Evolutionary conservation across 2,329 filamentous ascomycete genomes (phyloP), one percentile per base, ranked within the genome.

Genomic region (Diaporthe humulicola): DNA sequence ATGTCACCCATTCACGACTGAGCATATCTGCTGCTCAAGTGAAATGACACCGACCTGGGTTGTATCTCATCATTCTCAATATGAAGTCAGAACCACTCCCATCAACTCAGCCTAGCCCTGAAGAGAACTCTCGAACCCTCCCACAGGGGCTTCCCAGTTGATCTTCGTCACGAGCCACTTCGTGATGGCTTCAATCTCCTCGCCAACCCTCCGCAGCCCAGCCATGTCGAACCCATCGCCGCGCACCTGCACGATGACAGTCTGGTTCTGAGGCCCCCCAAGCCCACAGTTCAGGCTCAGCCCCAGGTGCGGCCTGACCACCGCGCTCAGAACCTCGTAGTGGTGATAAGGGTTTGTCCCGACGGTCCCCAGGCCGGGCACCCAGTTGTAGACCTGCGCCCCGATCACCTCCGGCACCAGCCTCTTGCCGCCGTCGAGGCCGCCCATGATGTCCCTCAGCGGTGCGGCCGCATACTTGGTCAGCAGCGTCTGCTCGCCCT

Each of bases 311-410:
- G 71, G 67, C 56, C 64, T 67, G 45, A 69, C 64, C 36, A 77
- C 64, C 33, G 74, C 61, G 14, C 19, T 71, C 33, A 77, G 42
- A 10, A 73, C 54, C 64, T 73, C 56, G 45, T 76, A 64, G 50
- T 75, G 70, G 28, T 73, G 61, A 6, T 76, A 28, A 28, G 73
- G 74, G 36, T 77, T 74, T 33, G 72, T 75, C n/a, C 75, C 76
- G 4, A 30, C 57, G 28, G 71, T 52, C 5, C 75, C 75, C 33
- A 77, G 52, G 1, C 77, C 77, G 1, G 77, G 77, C 22, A 75
- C 73, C 77, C 77, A 78, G 54, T 75, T 78, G 72, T 75, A 76
- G 17, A 71, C 56, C 48, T 73, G 73, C 8, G 71, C 71, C 17
- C 74, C 58, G 33, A 76, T 66, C 25, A 77, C 48, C 17, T 76